These are phyloP conservation scores for Hanseniaspora clermontiae DNA, from an alignment of 805 yeast species.

Conservation along the genomic window DNA sequence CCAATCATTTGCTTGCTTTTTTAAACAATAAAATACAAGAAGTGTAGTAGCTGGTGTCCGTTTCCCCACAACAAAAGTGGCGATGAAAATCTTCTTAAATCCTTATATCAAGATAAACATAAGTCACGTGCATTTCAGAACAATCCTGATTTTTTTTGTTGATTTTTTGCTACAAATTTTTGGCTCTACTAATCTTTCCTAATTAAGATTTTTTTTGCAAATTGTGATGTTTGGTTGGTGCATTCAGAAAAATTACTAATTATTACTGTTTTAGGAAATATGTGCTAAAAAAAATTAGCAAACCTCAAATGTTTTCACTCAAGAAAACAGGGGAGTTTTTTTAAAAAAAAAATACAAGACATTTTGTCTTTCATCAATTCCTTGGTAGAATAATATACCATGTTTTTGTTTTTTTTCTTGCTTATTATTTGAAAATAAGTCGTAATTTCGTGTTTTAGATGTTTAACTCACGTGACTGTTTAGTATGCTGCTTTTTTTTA, in stretches of 20 bases:
- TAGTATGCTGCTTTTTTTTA: background rate
- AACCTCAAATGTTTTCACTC: too few relatives aligned
- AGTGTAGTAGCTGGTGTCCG: background rate
- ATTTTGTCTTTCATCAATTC: too few relatives aligned
- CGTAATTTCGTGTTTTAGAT: background rate
- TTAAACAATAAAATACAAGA: too few relatives aligned
- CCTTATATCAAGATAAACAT: background rate
- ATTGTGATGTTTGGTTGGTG: background rate
- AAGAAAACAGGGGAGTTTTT: too few relatives aligned
- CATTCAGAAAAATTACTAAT: background rate
- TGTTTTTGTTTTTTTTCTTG: background rate
- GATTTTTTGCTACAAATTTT: background rate
- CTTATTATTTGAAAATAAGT: background rate
- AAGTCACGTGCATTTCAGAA: background rate
- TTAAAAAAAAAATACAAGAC: too few relatives aligned
- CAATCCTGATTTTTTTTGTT: background rate
- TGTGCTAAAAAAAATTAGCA: background rate
- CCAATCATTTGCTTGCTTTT: background rate
- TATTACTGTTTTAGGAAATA: background rate
- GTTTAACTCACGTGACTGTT: background rate
- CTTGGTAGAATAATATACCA: too few relatives aligned
- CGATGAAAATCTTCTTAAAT: background rate
- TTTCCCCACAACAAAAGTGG: background rate
- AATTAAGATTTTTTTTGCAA: background rate
- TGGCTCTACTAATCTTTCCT: background rate